These are phyloP conservation scores for Aspergillus kassunensis DNA, from an alignment of 495 filamentous ascomycete species.

Conservation along the genomic window DNA sequence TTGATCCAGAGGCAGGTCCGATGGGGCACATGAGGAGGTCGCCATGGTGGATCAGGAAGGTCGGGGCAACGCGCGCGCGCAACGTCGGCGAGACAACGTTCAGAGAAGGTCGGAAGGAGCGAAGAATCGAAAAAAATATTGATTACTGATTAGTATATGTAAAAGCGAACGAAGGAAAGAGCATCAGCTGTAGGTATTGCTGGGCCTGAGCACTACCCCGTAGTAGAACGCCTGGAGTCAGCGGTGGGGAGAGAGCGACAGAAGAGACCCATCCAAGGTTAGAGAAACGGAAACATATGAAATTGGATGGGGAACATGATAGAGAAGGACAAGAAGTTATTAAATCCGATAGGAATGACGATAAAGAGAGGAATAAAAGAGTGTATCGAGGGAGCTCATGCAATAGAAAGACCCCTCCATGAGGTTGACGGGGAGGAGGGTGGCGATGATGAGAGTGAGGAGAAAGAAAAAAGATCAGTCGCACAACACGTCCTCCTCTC, in stretches of 20 bases:
- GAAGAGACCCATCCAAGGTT: conserved; percentile 10
- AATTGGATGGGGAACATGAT: conserved; percentile 16
- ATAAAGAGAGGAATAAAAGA: conserved; percentile 10
- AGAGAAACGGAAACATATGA: conserved; percentile 8
- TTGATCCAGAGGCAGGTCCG: conserved; percentile 65
- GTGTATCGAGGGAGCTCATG: conserved; percentile 16
- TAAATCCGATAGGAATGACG: conserved; percentile 2
- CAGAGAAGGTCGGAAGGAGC: not conserved
- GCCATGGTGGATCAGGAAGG: conserved; percentile 33
- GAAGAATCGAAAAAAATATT: not conserved
- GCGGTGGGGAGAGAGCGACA: conserved; percentile 12
- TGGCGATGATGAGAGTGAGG: conserved; percentile 15
- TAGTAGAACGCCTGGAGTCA: not conserved
- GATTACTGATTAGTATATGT: conserved; percentile 3
- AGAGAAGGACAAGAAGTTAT: conserved; percentile 7
- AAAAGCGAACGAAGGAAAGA: conserved; percentile 10
- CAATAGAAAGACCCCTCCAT: conserved; percentile 23
- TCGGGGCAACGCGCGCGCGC: conserved; percentile 8
- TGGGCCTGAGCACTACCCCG: too few relatives aligned
- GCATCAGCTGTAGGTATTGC: not conserved
- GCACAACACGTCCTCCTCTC: not conserved
- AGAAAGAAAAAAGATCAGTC: not conserved
- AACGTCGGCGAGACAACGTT: not conserved
- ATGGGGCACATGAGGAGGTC: conserved; percentile 26
- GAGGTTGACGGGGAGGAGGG: conserved; percentile 9